Percentiles rank a stretch among this genome's conserved stretches.
phyloP scores from a whole-genome alignment of 148 eudicot genomes.

The Cornus florida region DNA sequence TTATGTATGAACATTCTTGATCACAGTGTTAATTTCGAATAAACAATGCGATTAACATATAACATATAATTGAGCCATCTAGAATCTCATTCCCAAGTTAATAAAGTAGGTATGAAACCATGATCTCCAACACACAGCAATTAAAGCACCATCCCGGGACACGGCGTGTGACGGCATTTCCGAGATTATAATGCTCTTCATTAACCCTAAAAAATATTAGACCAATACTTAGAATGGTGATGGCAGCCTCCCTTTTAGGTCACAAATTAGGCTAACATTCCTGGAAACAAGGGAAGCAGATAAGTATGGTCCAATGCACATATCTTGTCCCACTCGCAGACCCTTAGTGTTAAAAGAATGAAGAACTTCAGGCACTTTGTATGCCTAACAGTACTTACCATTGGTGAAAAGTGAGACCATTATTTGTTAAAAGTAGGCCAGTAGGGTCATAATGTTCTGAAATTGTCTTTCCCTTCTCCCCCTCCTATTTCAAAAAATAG shows the following conservation, averaged over 20 bases:
- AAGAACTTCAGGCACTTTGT: not conserved
- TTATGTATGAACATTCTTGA: conserved; percentile 35
- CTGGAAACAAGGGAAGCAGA: conserved; percentile 36
- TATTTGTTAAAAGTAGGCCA: not conserved
- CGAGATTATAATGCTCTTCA: not conserved
- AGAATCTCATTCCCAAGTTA: not conserved
- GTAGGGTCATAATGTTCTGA: not conserved
- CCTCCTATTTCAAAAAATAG: not conserved
- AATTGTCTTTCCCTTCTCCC: not conserved
- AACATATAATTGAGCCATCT: not conserved
- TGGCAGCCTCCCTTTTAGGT: conserved; percentile 18
- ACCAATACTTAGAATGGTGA: conserved; percentile 7
- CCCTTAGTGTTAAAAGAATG: not conserved
- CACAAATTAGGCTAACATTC: conserved; percentile 17
- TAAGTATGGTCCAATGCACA: conserved; percentile 28
- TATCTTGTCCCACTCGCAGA: conserved; percentile 2
- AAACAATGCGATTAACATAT: not conserved
- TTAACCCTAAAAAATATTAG: not conserved
- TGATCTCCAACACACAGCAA: not conserved
- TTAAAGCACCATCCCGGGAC: not conserved
- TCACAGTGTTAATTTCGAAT: conserved; percentile 23
- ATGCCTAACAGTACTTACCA: not conserved
- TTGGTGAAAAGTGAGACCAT: not conserved
- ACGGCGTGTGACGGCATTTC: not conserved
- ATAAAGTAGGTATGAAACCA: conserved; percentile 4